These are phyloP conservation scores for Cladophialophora immunda DNA, from an alignment of 2,329 filamentous ascomycete genomes.

Conservation along the genomic window DNA sequence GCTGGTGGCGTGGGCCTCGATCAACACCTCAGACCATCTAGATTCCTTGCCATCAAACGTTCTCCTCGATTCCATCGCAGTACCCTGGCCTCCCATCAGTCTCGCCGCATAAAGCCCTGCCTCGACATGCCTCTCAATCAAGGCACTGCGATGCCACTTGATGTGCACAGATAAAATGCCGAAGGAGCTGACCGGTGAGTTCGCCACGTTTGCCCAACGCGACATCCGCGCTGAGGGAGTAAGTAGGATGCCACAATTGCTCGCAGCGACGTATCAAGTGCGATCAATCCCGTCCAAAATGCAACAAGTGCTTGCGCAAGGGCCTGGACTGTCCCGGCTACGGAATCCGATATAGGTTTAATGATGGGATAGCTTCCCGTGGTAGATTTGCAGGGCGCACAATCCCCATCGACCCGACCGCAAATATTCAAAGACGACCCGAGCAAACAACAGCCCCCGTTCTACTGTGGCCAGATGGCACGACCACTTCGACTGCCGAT, in stretches of 20 bases:
- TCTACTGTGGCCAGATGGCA: constrained; percentile 2
- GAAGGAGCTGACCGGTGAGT: constrained; percentile 14
- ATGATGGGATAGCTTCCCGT: constrained; percentile 37
- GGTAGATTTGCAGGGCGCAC: constrained; percentile 37
- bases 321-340: constrained; percentile 46
- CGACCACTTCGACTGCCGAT: not conserved
- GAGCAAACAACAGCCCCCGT: not conserved
- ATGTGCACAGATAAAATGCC: constrained; percentile 13
- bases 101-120: not conserved
- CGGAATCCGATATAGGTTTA: constrained; percentile 44
- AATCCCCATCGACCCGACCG: not conserved
- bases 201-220: not conserved
- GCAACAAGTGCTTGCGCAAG: constrained; percentile 46
- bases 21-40: not conserved
- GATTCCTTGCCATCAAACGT: not conserved
- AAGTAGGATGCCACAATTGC: constrained; percentile 49
- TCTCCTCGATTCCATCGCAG: not conserved
- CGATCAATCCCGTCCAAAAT: constrained; percentile 46
- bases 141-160: not conserved
- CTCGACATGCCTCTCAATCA: not conserved
- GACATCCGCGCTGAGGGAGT: not conserved
- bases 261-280: constrained; percentile 49
- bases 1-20: too few relatives aligned
- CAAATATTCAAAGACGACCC: not conserved
- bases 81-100: not conserved